Conservation (phyloP, 129 eudicot species). For the Chrysanthemum lavandulifolium region DNA sequence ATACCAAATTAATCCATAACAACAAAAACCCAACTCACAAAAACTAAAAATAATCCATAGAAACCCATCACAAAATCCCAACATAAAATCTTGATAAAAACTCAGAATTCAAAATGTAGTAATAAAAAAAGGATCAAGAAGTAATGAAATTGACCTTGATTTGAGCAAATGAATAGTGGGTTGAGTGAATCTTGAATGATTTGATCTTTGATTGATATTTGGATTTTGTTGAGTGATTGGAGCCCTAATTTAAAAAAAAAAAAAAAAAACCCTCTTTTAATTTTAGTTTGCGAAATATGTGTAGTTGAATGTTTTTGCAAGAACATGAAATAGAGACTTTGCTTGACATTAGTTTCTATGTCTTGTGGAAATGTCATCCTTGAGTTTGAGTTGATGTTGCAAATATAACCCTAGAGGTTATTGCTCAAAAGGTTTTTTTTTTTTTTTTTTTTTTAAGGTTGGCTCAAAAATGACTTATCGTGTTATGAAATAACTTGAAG, state of each 20-base stretch:
- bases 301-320: slow-evolving; percentile 20
- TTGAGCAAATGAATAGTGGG: slow-evolving; percentile 21
- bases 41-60: not conserved
- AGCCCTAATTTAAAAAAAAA: slow-evolving; percentile 34
- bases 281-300: not conserved
- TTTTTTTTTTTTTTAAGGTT: no score
- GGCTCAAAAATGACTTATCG: not conserved
- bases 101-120: slow-evolving; percentile 14
- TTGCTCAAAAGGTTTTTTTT: no score
- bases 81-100: not conserved
- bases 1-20: slow-evolving; percentile 19
- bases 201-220: slow-evolving; percentile 20
- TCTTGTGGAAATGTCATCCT: slow-evolving; percentile 12
- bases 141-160: slow-evolving; percentile 32
- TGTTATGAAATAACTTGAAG: no score
- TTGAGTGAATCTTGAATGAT: slow-evolving; percentile 13
- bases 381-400: slow-evolving; percentile 15
- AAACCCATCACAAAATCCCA: slow-evolving; percentile 9
- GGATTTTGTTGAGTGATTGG: slow-evolving; percentile 6
- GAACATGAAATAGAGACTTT: slow-evolving; percentile 25
- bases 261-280: slow-evolving; percentile 32
- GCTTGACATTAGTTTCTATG: slow-evolving; percentile 26
- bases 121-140: slow-evolving; percentile 13
- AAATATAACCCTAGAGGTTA: not conserved
- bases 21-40: slow-evolving; percentile 5